Percentiles rank a stretch among this genome's conserved stretches.
phyloP scores from a whole-genome alignment of 2,329 filamentous ascomycete species.

The Penicillium sumatraense region DNA sequence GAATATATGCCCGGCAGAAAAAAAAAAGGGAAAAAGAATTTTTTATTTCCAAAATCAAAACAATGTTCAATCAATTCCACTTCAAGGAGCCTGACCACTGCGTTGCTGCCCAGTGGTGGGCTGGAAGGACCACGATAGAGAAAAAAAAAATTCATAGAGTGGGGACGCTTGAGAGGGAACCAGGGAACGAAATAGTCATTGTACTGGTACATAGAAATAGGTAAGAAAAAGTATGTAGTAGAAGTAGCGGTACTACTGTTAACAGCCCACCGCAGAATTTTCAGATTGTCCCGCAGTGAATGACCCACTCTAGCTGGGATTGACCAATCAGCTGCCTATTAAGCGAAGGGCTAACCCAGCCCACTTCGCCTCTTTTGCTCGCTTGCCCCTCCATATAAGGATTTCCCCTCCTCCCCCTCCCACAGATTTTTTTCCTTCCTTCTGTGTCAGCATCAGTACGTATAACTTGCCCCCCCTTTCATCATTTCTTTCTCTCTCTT shows the following conservation, averaged over 20 bases:
- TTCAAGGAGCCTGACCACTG: conserved; percentile 27
- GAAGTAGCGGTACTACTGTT: conserved; percentile 9
- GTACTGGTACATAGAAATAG: conserved; percentile 10
- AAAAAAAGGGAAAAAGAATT: conserved; percentile 15
- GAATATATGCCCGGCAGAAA: neutral
- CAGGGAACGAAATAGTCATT: conserved; percentile 29
- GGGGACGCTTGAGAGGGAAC: conserved; percentile 28
- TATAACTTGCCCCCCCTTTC: conserved; percentile 40
- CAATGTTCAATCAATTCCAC: neutral
- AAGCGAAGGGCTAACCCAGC: conserved; percentile 39
- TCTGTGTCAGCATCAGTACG: conserved; percentile 53
- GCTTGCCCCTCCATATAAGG: conserved; percentile 54
- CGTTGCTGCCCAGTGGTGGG: conserved; percentile 45
- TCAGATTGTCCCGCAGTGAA: conserved; percentile 32
- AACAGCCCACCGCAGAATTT: conserved; percentile 38
- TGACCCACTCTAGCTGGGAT: conserved; percentile 24
- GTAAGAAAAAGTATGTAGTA: neutral
- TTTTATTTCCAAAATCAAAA: no score
- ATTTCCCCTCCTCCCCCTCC: conserved; percentile 49
- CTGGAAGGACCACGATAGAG: conserved; percentile 17
- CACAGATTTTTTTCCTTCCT: conserved; percentile 45
- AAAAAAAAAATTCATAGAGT: conserved; percentile 33
- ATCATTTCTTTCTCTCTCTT: conserved; percentile 15
- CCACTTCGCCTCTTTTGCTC: conserved; percentile 40
- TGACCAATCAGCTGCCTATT: conserved; percentile 31